These are phyloP conservation scores for Solanum pinnatisectum DNA, from an alignment of 257 asterid species.

Conservation along the genomic window DNA sequence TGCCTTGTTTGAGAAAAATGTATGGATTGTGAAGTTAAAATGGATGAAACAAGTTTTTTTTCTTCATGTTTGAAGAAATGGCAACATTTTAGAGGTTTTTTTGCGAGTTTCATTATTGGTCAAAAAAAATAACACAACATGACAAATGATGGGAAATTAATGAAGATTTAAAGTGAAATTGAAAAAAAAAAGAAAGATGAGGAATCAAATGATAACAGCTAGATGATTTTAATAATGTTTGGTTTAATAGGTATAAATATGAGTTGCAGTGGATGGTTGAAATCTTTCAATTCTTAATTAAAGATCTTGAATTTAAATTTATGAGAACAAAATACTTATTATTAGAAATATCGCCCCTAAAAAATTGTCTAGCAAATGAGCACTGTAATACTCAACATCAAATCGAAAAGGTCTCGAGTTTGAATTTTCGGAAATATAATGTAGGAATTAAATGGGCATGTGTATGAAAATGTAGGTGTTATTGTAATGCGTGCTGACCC, in stretches of 20 bases:
- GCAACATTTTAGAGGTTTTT: not conserved
- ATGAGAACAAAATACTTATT: fast-evolving
- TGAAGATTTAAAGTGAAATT: not conserved
- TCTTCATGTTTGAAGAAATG: not conserved
- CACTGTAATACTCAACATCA: too few species aligned
- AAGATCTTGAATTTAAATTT: fast-evolving
- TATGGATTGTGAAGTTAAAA: not conserved
- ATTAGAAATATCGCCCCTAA: too few species aligned
- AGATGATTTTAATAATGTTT: not conserved
- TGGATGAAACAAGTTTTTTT: not conserved
- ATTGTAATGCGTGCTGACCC: not conserved
- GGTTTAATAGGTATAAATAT: fast-evolving
- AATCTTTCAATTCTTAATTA: fast-evolving
- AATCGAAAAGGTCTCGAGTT: fast-evolving
- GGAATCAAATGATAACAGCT: not conserved
- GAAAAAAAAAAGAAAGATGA: not conserved
- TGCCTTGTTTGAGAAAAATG: conserved; percentile 17
- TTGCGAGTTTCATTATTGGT: not conserved
- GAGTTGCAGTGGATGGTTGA: fast-evolving
- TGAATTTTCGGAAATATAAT: fast-evolving
- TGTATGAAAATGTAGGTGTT: not conserved
- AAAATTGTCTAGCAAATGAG: fast-evolving
- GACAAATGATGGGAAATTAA: not conserved
- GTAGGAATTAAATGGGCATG: not conserved
- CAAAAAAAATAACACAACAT: not conserved